Conservation (phyloP, 2,329 filamentous ascomycete species). For the Nothopassalora personata region DNA sequence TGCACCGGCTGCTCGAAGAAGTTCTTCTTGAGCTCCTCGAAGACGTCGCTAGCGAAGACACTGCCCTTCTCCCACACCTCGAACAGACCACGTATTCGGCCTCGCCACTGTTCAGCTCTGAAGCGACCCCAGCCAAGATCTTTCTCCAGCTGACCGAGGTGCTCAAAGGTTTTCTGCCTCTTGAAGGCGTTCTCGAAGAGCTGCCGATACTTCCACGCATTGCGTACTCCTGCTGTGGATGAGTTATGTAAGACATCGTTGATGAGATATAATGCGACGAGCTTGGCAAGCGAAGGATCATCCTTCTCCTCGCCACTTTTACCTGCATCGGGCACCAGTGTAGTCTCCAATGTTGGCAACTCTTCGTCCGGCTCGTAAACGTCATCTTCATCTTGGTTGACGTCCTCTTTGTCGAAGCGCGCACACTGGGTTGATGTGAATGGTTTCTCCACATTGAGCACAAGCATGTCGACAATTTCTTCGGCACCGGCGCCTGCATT, state of each 20-base stretch:
- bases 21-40: slow-evolving; percentile 62
- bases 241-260: slow-evolving; percentile 77
- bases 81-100: slow-evolving; percentile 64
- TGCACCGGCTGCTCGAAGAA: slow-evolving; percentile 69
- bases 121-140: slow-evolving; percentile 73
- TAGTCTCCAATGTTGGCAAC: slow-evolving; percentile 36
- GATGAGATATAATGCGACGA: slow-evolving; percentile 76
- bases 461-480: slow-evolving; percentile 84
- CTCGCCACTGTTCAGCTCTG: slow-evolving; percentile 77
- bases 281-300: slow-evolving; percentile 66
- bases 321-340: slow-evolving; percentile 20
- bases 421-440: slow-evolving; percentile 63
- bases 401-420: slow-evolving; percentile 53
- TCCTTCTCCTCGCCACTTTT: slow-evolving; percentile 41
- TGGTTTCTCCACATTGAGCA: slow-evolving; percentile 74
- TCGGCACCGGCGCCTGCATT: slow-evolving; percentile 80
- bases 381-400: slow-evolving; percentile 35
- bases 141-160: slow-evolving; percentile 67
- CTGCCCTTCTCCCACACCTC: slow-evolving; percentile 62
- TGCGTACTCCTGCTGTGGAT: slow-evolving; percentile 67
- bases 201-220: slow-evolving; percentile 80
- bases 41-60: slow-evolving; percentile 66
- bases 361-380: slow-evolving; percentile 34
- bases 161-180: slow-evolving; percentile 64
- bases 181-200: slow-evolving; percentile 71